Evolutionary conservation across 257 asterid genomes (phyloP), one percentile per base, ranked within the genome.

Genomic region (Dorcoceras hygrometricum): DNA sequence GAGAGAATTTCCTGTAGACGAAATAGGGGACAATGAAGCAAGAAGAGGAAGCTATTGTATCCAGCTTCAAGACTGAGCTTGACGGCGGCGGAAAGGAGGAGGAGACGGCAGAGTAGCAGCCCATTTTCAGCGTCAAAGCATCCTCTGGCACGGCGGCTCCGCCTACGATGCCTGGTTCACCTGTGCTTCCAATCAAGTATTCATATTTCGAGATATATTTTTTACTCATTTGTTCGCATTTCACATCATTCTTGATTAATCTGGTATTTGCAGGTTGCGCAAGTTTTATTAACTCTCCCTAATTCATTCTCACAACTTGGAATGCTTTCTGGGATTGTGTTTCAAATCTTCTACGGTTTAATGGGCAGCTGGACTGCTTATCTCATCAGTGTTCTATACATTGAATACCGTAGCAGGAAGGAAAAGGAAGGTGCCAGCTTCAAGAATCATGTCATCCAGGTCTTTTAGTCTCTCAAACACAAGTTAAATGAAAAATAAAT

Each of bases 91-190:
- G 75, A 0, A 83, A 77, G 39, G 79, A 61, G 19, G 87, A 66
- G 25, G 81, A 68, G 31, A 58, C 22, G 25, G 81, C 24, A 57
- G 93, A 82, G 20, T 89, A 87, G n/a, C 85, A 77, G 20, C 68
- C 96, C 16, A 26, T 83, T 71, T 77, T 86, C 67, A 83, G 79
- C 72, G 78, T 90, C 16, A 89, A 82, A 93, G 58, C 81, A 20
- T 82, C 58, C 92, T 93, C 53, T 93, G 99, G 99, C 99, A 93
- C 71, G 99, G 99, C 25, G 99, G 99, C 78, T 93, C 99, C 26
- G 87, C 87, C 73, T 93, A 89, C 89, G 99, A 93, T 67, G 99
- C 99, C 65, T 93, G 97, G 98, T 93, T 93, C 77, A 93, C 97
- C 53, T 93, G 97, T 51, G 84, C 98, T 65, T 93, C 98, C 24